Conservation (phyloP, 495 filamentous ascomycete genomes). For the Penicillium cinerascens region DNA sequence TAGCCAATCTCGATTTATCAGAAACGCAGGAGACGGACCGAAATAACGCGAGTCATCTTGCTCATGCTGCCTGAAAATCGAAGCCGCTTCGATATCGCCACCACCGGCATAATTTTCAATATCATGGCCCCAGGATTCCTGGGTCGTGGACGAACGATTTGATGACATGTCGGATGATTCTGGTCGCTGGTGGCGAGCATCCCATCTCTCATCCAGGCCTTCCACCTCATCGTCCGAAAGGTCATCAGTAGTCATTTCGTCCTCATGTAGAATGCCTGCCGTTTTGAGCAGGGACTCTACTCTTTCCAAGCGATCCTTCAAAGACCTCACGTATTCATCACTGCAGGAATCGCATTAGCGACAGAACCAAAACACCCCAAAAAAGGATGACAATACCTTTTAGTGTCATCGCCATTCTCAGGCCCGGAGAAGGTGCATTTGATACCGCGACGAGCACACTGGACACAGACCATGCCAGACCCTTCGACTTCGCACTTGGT, state of each 20-base stretch:
- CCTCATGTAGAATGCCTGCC: constrained; percentile 76
- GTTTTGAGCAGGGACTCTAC: constrained; percentile 84
- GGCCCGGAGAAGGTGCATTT: constrained; percentile 81
- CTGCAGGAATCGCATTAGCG: constrained; percentile 31
- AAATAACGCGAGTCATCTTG: constrained; percentile 89
- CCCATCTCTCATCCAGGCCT: constrained; percentile 59
- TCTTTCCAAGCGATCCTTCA: constrained; percentile 82
- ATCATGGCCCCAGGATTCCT: constrained; percentile 14
- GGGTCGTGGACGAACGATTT: constrained; percentile 10
- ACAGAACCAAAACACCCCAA: background rate
- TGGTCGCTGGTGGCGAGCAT: constrained; percentile 41
- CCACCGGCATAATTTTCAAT: constrained; percentile 31
- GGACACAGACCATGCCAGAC: constrained; percentile 65
- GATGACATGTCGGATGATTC: constrained; percentile 6
- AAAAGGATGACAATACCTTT: background rate
- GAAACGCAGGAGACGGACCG: constrained; percentile 44
- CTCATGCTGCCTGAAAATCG: constrained; percentile 59
- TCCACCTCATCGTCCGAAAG: constrained; percentile 36
- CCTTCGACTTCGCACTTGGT: constrained; percentile 93
- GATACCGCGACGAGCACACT: constrained; percentile 91
- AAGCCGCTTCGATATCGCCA: constrained; percentile 47
- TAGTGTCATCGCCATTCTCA: background rate
- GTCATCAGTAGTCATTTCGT: constrained; percentile 69
- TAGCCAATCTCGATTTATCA: background rate
- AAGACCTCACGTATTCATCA: constrained; percentile 86